A percentile compares a stretch with the other conserved stretches of the same genome.
These are phyloP conservation scores for Komagataella phaffii DNA, from an alignment of 805 yeast species.

Conservation along the genomic window DNA sequence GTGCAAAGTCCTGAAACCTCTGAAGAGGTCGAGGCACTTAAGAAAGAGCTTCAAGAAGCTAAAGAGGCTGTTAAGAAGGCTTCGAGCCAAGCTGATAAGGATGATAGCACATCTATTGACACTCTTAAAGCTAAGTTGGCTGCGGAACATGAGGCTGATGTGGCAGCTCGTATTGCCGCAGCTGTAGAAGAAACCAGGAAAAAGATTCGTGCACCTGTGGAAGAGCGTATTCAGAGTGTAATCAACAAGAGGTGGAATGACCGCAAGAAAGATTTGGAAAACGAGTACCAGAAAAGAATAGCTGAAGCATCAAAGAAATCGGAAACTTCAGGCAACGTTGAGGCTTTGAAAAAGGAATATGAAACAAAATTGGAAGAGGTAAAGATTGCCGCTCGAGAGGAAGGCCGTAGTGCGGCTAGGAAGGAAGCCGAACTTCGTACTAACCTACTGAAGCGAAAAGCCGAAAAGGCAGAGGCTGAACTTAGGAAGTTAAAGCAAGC, in stretches of 20 bases:
- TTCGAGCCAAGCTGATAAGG: not conserved
- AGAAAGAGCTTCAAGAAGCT: conserved; percentile 9
- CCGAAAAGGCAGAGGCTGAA: conserved; percentile 35
- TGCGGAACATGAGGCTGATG: not conserved
- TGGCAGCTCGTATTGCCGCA: conserved; percentile 4
- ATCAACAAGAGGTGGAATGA: conserved; percentile 20
- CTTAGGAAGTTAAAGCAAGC: conserved; percentile 8
- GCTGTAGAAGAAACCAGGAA: conserved; percentile 12
- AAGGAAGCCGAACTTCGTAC: conserved; percentile 47
- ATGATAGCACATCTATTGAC: not conserved
- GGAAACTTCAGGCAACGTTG: conserved; percentile 3
- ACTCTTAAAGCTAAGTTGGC: not conserved
- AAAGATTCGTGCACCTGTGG: conserved; percentile 23
- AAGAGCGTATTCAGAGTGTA: conserved; percentile 21
- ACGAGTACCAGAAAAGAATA: conserved; percentile 10
- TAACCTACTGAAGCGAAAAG: conserved; percentile 37
- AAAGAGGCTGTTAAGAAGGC: conserved; percentile 4
- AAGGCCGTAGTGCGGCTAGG: conserved; percentile 33
- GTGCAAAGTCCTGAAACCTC: not conserved
- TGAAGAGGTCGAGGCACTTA: conserved; percentile 6
- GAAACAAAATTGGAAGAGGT: conserved; percentile 3
- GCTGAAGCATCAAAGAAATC: conserved; percentile 8
- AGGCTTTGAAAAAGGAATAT: conserved; percentile 9
- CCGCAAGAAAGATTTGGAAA: conserved; percentile 20
- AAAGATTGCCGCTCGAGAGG: conserved; percentile 15